Evolutionary conservation across 805 yeast genomes (phyloP).

Genomic region (Saccharomycopsis amapae): DNA sequence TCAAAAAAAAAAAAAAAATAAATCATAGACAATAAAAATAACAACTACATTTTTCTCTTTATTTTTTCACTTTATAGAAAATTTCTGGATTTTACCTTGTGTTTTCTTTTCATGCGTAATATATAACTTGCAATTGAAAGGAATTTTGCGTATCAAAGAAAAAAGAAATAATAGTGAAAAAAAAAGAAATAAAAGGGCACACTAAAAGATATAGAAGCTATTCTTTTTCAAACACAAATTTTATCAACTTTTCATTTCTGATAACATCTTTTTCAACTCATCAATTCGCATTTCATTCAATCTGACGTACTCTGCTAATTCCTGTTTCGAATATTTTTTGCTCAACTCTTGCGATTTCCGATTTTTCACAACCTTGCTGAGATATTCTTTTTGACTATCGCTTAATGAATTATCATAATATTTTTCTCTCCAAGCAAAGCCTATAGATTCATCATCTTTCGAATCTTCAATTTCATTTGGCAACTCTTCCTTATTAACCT

Average conservation of each 20-base stretch:
- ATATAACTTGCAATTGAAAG: not conserved
- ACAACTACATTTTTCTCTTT: not conserved
- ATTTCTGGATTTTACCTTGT: not conserved
- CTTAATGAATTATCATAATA: constrained; percentile 10
- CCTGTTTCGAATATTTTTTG: constrained; percentile 16
- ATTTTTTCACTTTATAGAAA: too few species aligned
- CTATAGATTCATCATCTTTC: too few species aligned
- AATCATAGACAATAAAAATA: not conserved
- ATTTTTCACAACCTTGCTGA: constrained; percentile 1
- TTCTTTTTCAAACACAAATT: not conserved
- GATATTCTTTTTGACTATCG: constrained; percentile 11
- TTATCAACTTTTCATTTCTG: not conserved
- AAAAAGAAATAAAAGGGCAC: not conserved
- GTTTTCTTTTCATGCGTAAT: not conserved
- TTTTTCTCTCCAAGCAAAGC: constrained; percentile 14
- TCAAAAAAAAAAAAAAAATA: not conserved
- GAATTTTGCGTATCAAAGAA: not conserved
- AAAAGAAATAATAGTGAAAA: too few species aligned
- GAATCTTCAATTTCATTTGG: not conserved
- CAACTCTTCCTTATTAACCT: not conserved
- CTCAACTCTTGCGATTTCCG: constrained; percentile 4
- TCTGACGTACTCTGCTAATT: constrained; percentile 17
- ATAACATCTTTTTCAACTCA: constrained; percentile 7
- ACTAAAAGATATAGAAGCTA: not conserved
- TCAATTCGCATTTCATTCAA: constrained; percentile 14